Percentiles rank a stretch among this genome's conserved stretches.
These are phyloP conservation scores for Trypanosoma mega DNA, from an alignment of 208 protist species.

Conservation along the genomic window DNA sequence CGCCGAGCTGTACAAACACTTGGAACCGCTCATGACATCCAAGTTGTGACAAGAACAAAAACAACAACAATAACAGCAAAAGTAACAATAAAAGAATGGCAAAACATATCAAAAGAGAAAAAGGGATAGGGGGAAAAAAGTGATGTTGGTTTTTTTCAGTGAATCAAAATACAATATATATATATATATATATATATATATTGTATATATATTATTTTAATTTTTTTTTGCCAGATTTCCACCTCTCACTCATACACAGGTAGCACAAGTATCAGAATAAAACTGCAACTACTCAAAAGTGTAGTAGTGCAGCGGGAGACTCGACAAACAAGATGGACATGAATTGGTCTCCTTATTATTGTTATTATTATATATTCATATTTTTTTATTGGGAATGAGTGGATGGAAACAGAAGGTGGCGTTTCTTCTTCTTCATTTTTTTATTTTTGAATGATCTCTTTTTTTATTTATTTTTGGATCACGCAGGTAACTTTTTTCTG, in stretches of 20 bases:
- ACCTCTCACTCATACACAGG: no score
- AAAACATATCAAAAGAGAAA: neutral
- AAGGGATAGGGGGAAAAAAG: neutral
- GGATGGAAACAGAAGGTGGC: no score
- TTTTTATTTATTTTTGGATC: no score
- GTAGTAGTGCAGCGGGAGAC: no score
- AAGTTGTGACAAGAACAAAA: conserved; percentile 36
- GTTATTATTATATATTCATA: neutral
- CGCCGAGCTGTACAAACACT: conserved; percentile 53
- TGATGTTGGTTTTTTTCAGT: neutral
- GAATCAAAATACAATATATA: neutral
- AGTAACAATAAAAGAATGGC: neutral
- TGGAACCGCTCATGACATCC: conserved; percentile 55
- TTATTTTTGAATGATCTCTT: no score
- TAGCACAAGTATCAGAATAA: no score
- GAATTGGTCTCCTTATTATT: conserved; percentile 3
- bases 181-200: neutral
- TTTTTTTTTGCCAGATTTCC: no score
- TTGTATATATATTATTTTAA: neutral
- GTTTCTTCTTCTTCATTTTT: no score
- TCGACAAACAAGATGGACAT: no score
- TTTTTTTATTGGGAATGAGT: conserved; percentile 9
- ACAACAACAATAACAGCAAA: neutral
- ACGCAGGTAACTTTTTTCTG: no score
- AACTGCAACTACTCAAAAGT: no score